Conservation (phyloP, 176 grass and related monocot species). For the Cymbopogon citratus region DNA sequence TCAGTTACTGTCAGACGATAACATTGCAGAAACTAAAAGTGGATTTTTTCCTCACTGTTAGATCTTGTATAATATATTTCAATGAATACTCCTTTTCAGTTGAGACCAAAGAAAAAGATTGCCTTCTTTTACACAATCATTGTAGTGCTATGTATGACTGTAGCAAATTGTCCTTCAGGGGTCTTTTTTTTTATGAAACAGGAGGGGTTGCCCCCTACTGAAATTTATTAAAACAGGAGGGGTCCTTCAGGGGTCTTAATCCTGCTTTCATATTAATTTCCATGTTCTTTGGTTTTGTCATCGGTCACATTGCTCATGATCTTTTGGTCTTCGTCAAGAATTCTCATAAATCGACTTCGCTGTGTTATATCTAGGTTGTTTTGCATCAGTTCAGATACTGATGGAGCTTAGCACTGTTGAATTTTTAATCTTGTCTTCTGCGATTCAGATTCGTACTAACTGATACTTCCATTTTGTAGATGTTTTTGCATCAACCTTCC, state of each 20-base stretch:
- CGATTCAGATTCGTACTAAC: neutral
- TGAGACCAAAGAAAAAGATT: neutral
- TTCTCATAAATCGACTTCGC: neutral
- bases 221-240: no score
- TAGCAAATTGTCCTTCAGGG: neutral
- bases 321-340: neutral
- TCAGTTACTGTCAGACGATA: neutral
- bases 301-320: neutral
- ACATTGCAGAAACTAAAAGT: neutral
- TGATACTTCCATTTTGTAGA: neutral
- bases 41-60: neutral
- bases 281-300: neutral
- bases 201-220: no score
- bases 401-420: neutral
- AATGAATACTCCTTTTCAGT: neutral
- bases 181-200: no score
- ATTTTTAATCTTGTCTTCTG: neutral
- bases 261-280: neutral
- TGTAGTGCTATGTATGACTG: neutral
- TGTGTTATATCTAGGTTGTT: neutral
- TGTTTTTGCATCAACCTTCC: neutral
- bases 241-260: neutral
- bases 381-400: neutral
- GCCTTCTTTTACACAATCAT: neutral
- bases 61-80: neutral